Percentiles rank a stretch among this genome's conserved stretches.
phyloP scores from a whole-genome alignment of 805 yeast genomes.

The Wickerhamia fluorescens region DNA sequence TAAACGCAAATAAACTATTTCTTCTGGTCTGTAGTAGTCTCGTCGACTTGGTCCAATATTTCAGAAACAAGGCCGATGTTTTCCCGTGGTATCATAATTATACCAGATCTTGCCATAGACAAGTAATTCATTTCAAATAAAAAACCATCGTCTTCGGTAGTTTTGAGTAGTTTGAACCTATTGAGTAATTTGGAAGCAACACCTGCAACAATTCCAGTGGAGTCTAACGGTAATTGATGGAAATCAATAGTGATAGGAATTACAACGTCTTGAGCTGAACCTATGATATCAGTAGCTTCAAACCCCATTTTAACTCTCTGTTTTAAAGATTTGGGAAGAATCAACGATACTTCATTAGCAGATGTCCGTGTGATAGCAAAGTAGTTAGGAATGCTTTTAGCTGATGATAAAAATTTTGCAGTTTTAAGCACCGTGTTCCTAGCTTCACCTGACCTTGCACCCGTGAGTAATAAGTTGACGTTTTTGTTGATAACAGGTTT shows the following conservation, averaged over 20 bases:
- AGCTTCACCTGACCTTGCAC: constrained; percentile 48
- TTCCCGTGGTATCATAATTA: constrained; percentile 53
- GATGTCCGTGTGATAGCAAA: constrained; percentile 51
- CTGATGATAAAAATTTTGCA: constrained; percentile 28
- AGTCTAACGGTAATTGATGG: constrained; percentile 45
- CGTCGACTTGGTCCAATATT: constrained; percentile 9
- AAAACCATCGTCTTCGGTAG: neutral
- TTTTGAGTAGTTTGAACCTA: constrained; percentile 15
- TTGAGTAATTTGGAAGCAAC: constrained; percentile 45
- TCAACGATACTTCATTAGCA: constrained; percentile 41
- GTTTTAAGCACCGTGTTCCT: constrained; percentile 36
- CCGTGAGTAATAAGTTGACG: constrained; percentile 44
- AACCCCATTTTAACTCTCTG: constrained; percentile 34
- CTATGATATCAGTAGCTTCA: constrained; percentile 38
- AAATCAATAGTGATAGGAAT: constrained; percentile 54
- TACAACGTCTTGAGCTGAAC: constrained; percentile 50
- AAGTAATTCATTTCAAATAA: constrained; percentile 49
- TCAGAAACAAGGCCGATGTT: constrained; percentile 27
- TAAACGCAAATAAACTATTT: no score
- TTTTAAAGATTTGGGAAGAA: constrained; percentile 37
- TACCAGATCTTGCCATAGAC: constrained; percentile 53
- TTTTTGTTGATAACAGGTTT: constrained; percentile 37
- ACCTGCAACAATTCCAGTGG: constrained; percentile 63
- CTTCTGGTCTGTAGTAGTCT: constrained; percentile 1
- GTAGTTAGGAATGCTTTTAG: constrained; percentile 28